Percentiles rank a stretch among this genome's conserved stretches.
These are phyloP conservation scores for Ophiostoma sp. DNA, from an alignment of 2,329 filamentous ascomycete genomes.

Conservation along the genomic window DNA sequence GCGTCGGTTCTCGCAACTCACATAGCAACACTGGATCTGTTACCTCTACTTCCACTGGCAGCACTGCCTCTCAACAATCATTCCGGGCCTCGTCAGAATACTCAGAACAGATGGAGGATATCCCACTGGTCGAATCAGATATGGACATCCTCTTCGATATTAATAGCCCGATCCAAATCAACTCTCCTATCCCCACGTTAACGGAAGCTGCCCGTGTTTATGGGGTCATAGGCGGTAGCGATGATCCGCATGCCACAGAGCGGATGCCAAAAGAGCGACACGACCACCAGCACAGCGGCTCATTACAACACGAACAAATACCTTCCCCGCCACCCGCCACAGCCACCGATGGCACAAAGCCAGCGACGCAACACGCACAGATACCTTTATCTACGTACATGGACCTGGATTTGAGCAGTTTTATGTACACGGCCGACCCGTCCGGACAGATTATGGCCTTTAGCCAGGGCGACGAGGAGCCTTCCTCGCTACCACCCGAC, in stretches of 20 bases:
- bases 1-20: background rate
- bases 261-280: no score
- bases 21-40: background rate
- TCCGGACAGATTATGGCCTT: no score
- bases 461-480: background rate
- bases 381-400: background rate
- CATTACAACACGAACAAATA: background rate
- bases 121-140: background rate
- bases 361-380: background rate
- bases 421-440: background rate
- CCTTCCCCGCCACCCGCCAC: background rate
- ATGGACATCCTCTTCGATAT: background rate
- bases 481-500: background rate
- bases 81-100: no score
- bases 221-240: no score
- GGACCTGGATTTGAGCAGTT: background rate
- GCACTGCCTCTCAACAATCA: background rate
- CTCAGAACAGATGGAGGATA: background rate
- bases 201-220: no score
- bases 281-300: background rate
- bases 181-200: background rate
- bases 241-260: no score
- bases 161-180: background rate
- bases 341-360: background rate
- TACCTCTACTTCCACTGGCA: background rate